Conservation (phyloP, 1,284 basidiomycete species). For the Ceratobasidium theobromae region DNA sequence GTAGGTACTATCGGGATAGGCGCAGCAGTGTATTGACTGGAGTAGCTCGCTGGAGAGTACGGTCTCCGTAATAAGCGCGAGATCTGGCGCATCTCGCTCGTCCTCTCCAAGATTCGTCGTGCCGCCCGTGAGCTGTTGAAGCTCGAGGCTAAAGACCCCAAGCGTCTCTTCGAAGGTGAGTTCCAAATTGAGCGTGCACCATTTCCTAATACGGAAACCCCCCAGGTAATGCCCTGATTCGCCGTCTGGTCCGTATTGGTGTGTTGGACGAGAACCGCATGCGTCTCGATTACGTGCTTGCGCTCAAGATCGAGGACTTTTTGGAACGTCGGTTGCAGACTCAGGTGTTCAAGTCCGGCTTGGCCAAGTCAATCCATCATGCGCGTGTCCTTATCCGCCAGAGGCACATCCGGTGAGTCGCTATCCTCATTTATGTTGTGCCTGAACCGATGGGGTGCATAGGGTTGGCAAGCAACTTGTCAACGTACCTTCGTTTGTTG, state of each 20-base stretch:
- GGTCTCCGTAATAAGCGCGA: slow-evolving; percentile 99
- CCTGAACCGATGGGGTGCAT: no score
- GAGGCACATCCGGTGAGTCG: slow-evolving; percentile 87
- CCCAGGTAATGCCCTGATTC: slow-evolving; percentile 93
- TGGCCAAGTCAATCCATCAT: slow-evolving; percentile 99
- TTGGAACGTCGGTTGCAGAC: slow-evolving; percentile 99
- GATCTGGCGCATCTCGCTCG: slow-evolving; percentile 99
- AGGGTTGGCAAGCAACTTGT: slow-evolving; percentile 99
- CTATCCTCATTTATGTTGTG: not conserved
- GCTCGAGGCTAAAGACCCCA: slow-evolving; percentile 99
- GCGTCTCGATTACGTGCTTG: slow-evolving; percentile 99
- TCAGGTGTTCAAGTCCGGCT: slow-evolving; percentile 98
- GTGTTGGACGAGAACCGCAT: slow-evolving; percentile 99
- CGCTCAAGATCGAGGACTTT: slow-evolving; percentile 99
- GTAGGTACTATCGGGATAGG: slow-evolving; percentile 47
- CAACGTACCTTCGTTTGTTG: slow-evolving; percentile 98
- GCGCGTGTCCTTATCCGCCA: slow-evolving; percentile 98
- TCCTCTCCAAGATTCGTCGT: slow-evolving; percentile 99
- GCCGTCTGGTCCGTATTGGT: slow-evolving; percentile 98
- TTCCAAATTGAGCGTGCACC: not conserved
- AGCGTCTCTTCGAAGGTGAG: slow-evolving; percentile 92
- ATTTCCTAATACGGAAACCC: not conserved
- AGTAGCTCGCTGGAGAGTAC: slow-evolving; percentile 96
- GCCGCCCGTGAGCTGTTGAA: slow-evolving; percentile 99
- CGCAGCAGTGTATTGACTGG: not conserved